Evolutionary conservation across 2,329 filamentous ascomycete genomes (phyloP), one percentile per base, ranked within the genome.

Genomic region (Apiospora rasikravindrae): DNA sequence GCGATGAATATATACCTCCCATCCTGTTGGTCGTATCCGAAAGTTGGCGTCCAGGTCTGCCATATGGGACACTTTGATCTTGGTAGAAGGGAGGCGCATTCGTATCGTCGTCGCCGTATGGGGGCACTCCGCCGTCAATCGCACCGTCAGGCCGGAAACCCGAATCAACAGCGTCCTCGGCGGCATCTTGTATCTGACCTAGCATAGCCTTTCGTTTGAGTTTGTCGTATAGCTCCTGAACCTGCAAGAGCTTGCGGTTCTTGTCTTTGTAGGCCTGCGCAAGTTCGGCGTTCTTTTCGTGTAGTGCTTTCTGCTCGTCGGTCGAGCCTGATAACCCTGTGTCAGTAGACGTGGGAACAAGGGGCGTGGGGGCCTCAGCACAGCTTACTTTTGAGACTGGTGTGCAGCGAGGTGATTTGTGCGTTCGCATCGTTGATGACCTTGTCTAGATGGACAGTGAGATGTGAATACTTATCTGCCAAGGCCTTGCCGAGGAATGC

Each of bases 371-470:
- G 22, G 67, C 22, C 26, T 24, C 16, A 5, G 4, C 19, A 33
- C n/a, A 8, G 77, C 86, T 71, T 74, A 93, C 93, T 85, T 71
- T 88, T 83, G 37, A 95, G 79, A 77, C 90, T 92, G 42, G 89
- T 88, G 70, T 92, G 90, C 19, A 96, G 82, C 53, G 82, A 86
- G 33, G 88, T 86, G 71, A 96, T 92, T 77, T 96, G 90, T 0
- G 88, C 81, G 77, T 96, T 95, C 10, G 94, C 93, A 73, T 96
- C 91, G 74, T 91, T 89, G 66, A 95, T 88, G 1, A 93, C 85
- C 76, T 92, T 92, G 76, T 96, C 92, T 78, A 95, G 87, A 61
- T 93, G 88, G 16, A 87, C 82, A 75, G 86, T 92, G 22, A 96
- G 83, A 2, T 81, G 84, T 1, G 86, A 83, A 79, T 93, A 94